phyloP scores from a whole-genome alignment of 805 yeast genomes.

The Saccharomycopsis microspora region DNA sequence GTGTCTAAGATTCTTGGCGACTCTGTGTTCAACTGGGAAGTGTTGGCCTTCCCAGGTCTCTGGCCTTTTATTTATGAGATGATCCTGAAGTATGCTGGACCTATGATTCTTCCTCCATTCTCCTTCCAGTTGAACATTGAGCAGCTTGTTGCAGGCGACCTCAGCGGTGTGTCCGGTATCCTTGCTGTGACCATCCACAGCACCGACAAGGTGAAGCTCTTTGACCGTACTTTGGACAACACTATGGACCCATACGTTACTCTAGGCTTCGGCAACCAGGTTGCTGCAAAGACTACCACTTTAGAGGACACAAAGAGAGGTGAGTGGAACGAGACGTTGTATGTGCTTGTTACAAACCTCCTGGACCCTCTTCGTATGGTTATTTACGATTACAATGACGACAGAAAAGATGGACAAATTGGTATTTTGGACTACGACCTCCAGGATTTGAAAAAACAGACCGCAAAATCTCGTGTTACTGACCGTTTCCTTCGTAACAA shows the following conservation, averaged over 20 bases:
- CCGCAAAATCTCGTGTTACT: constrained; percentile 35
- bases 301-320: constrained; percentile 46
- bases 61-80: constrained; percentile 72
- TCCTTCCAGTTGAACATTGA: constrained; percentile 90
- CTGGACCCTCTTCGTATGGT: constrained; percentile 74
- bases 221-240: constrained; percentile 52
- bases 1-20: constrained; percentile 65
- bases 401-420: constrained; percentile 66
- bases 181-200: constrained; percentile 54
- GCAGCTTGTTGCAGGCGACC: constrained; percentile 77
- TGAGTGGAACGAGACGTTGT: constrained; percentile 72
- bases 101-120: constrained; percentile 79
- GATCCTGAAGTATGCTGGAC: constrained; percentile 80
- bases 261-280: constrained; percentile 45
- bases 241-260: constrained; percentile 86
- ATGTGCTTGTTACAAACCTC: constrained; percentile 58
- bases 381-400: constrained; percentile 67
- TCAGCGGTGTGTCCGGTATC: constrained; percentile 79
- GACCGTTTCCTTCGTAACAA: constrained; percentile 68
- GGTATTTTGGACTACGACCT: constrained; percentile 72
- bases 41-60: constrained; percentile 80
- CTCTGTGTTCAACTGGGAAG: constrained; percentile 76
- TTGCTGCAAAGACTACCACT: constrained; percentile 57
- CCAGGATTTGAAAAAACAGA: constrained; percentile 47
- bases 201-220: constrained; percentile 61